A percentile compares a stretch with the other conserved stretches of the same genome.
Conservation (phyloP, 2,329 filamentous ascomycete genomes). For the Ophiostoma quercus region DNA sequence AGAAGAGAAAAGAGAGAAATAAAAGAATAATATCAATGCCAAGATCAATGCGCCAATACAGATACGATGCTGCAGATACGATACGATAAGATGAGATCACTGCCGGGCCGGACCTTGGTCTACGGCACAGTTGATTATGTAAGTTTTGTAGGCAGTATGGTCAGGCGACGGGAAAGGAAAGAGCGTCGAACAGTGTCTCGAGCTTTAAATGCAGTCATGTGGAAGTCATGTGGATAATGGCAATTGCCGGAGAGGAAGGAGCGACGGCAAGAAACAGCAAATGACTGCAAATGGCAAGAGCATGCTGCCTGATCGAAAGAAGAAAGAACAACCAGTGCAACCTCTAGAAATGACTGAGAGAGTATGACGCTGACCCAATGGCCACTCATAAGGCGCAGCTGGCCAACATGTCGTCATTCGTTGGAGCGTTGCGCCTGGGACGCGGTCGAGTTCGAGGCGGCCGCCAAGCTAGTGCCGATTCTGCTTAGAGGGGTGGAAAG, state of each 20-base stretch:
- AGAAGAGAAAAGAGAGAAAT: background rate
- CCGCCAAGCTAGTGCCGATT: conserved; percentile 7
- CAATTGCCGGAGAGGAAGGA: background rate
- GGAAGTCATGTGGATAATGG: background rate
- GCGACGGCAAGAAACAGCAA: background rate
- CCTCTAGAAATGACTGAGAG: no score
- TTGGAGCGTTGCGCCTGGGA: conserved; percentile 12
- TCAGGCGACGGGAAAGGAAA: no score
- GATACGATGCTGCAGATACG: background rate
- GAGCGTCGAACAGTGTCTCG: no score
- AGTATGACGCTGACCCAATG: conserved; percentile 1
- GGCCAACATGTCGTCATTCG: conserved; percentile 28
- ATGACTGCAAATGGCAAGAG: background rate
- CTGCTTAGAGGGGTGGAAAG: background rate
- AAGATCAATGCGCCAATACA: background rate
- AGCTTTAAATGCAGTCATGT: no score
- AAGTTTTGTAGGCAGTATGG: background rate
- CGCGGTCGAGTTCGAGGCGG: conserved; percentile 11
- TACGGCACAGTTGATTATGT: background rate
- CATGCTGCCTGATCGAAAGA: background rate
- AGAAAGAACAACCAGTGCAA: background rate
- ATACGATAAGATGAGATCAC: background rate
- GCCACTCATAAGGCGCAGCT: conserved; percentile 25
- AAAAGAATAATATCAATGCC: background rate
- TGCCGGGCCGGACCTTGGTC: background rate